Evolutionary conservation across 352 stramenopile species (phyloP), one percentile per base, ranked within the genome.

Genomic region (Phytophthora citrophthora): DNA sequence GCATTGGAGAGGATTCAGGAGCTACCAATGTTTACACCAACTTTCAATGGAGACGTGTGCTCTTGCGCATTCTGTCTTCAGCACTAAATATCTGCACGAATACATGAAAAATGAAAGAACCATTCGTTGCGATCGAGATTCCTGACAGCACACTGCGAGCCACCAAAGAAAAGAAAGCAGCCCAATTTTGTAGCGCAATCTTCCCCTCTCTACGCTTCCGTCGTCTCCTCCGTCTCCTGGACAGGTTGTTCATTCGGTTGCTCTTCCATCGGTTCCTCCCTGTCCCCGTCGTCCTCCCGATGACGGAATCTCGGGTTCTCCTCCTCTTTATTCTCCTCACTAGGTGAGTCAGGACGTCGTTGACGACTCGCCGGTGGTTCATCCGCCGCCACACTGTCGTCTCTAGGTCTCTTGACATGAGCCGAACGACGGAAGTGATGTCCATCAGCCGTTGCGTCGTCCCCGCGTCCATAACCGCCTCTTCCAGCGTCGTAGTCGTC

Each of bases 401-500:
- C 81, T 24, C 86, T 74, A 15, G 70, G 70, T 20, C 86, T 77
- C 67, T 94, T 94, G 1, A 53, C 49, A 29, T 79, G 67, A 7
- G 58, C 57, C 16, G 82, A 81, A 54, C 86, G 86, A 36, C 86
- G 81, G 64, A 94, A 93, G 67, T 93, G 86, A 57, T 87, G 65
- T 11, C 74, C 81, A 15, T 91, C 77, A 16, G 64, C 68, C 26
- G 61, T 76, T 2, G 83, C 72, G 53, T 80, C 71, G 43, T 85
- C 81, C 61, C 74, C 89, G 41, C 83, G 83, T 32, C 87, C 87
- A 48, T 91, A 95, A 43, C 87, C 87, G 15, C 87, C 87, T 46
- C 87, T 70, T 2, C 87, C 87, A 0, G 87, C 83, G 36, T 95
- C 87, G 51, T 94, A 95, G 57, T 95, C 87, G 57, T 95, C 85